Conservation (phyloP, 768 basidiomycete genomes). For the Daedalea quercina region DNA sequence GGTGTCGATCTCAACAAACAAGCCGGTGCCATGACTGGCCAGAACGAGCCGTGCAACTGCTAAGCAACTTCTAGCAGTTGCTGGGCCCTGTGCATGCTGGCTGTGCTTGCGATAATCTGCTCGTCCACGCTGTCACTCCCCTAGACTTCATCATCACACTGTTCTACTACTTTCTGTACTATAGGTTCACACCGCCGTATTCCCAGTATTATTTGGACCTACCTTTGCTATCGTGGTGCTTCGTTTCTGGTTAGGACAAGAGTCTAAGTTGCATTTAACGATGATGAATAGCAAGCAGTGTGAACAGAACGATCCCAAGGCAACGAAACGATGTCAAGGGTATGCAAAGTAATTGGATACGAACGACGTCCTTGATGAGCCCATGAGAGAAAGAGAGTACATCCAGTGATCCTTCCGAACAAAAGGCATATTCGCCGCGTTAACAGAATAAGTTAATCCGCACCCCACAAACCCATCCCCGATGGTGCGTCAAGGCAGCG, state of each 20-base stretch:
- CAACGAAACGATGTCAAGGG: too few relatives aligned
- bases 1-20: conserved; percentile 84
- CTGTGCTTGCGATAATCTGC: background rate
- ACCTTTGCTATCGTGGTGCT: background rate
- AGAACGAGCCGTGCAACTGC: conserved; percentile 74
- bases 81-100: background rate
- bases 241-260: too few relatives aligned
- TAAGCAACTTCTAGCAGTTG: conserved; percentile 26
- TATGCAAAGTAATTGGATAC: too few relatives aligned
- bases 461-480: too few relatives aligned
- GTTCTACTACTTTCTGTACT: conserved; percentile 9
- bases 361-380: too few relatives aligned
- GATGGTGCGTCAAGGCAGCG: background rate
- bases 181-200: conserved; percentile 4
- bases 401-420: background rate
- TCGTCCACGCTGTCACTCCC: conserved; percentile 14
- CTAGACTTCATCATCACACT: background rate
- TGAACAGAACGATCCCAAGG: too few relatives aligned
- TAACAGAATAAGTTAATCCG: conserved; percentile 1
- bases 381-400: too few relatives aligned
- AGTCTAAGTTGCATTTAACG: too few relatives aligned
- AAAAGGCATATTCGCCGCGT: background rate
- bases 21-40: conserved; percentile 39
- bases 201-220: conserved; percentile 16
- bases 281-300: too few relatives aligned